A percentile compares a stretch with the other conserved stretches of the same genome.
Conservation (phyloP, 495 filamentous ascomycete species). For the Lophiotrema nucula region DNA sequence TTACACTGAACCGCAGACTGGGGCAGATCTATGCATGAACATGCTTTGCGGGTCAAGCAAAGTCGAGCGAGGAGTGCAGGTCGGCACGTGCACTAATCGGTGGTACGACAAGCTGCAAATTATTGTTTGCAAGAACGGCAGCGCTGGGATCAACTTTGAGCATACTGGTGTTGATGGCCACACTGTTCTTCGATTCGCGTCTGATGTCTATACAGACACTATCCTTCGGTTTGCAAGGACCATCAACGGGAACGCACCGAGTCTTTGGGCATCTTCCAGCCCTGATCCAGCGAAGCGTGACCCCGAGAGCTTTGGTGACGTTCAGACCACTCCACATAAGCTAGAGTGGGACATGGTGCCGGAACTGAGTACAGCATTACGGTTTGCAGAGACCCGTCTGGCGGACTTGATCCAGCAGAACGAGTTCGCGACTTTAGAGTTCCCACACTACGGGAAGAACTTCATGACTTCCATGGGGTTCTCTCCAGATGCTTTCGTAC, state of each 20-base stretch:
- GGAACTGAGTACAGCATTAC: conserved; percentile 83
- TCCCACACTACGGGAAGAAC: conserved; percentile 87
- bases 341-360: conserved; percentile 97
- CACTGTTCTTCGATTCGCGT: conserved; percentile 93
- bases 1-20: conserved; percentile 77
- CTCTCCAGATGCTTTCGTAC: conserved; percentile 94
- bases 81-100: conserved; percentile 94
- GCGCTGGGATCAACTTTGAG: conserved; percentile 97
- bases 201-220: conserved; percentile 95
- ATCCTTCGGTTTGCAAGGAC: conserved; percentile 93
- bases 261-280: conserved; percentile 83
- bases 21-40: conserved; percentile 84
- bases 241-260: conserved; percentile 93
- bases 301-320: conserved; percentile 88
- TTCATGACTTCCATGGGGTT: conserved; percentile 97
- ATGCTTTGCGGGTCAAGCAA: conserved; percentile 97
- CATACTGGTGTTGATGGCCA: conserved; percentile 98
- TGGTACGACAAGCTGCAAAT: conserved; percentile 99
- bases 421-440: conserved; percentile 91
- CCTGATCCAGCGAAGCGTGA: conserved; percentile 94
- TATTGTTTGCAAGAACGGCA: conserved; percentile 98
- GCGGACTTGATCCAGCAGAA: conserved; percentile 96
- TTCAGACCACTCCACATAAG: conserved; percentile 91
- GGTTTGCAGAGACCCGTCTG: conserved; percentile 92
- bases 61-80: conserved; percentile 88